Percentiles rank a stretch among this genome's conserved stretches.
These are phyloP conservation scores for Fusarium sp. DNA, from an alignment of 2,329 filamentous ascomycete genomes.

Conservation along the genomic window DNA sequence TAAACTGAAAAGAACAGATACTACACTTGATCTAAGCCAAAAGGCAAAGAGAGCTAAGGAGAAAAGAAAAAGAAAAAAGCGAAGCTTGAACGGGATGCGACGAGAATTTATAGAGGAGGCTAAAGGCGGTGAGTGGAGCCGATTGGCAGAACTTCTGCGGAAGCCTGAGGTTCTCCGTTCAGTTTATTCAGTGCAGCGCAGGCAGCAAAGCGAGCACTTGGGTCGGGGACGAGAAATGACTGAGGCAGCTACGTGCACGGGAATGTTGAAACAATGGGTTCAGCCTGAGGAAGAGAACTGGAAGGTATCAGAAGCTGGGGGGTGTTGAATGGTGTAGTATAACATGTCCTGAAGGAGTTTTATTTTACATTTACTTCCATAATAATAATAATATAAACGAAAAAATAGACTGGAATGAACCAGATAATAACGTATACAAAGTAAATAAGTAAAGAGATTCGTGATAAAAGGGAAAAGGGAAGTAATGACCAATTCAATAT, in stretches of 20 bases:
- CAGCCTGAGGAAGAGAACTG: background rate
- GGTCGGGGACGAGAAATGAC: slow-evolving; percentile 19
- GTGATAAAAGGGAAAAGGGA: background rate
- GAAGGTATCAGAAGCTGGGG: background rate
- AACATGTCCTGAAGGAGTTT: background rate
- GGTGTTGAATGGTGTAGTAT: background rate
- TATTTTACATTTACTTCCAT: background rate
- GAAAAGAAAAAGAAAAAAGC: slow-evolving; percentile 42
- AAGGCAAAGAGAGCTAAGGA: slow-evolving; percentile 59
- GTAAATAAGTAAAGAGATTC: background rate
- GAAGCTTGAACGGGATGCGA: slow-evolving; percentile 10
- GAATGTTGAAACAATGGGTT: background rate
- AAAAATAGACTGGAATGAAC: background rate
- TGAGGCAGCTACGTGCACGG: slow-evolving; percentile 1
- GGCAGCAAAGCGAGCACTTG: background rate
- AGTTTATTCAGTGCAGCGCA: background rate
- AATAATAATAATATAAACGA: background rate
- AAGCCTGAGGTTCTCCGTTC: slow-evolving; percentile 6
- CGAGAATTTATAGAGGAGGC: slow-evolving; percentile 33
- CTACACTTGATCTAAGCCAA: slow-evolving; percentile 93
- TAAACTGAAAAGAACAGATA: slow-evolving; percentile 98
- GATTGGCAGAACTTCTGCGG: slow-evolving; percentile 40
- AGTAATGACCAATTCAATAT: background rate
- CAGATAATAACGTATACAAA: background rate
- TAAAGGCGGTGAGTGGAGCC: slow-evolving; percentile 40